Percentiles rank a stretch among this genome's conserved stretches.
phyloP scores from a whole-genome alignment of 129 eudicot species.

The Smallanthus sonchifolius region DNA sequence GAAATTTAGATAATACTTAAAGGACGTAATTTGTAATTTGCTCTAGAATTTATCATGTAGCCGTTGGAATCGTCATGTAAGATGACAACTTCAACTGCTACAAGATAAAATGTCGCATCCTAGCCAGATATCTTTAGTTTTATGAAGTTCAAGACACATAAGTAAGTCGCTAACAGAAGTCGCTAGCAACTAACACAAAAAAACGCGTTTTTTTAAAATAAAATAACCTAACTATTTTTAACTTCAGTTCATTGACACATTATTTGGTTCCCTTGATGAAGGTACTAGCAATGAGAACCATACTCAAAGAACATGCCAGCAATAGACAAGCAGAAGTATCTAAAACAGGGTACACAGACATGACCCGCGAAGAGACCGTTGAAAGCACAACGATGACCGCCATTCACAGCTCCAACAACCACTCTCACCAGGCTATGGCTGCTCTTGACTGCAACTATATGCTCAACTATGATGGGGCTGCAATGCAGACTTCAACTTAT shows the following conservation, averaged over 20 bases:
- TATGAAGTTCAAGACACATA: too few relatives aligned
- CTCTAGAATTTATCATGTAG: too few relatives aligned
- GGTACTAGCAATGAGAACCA: constrained; percentile 66
- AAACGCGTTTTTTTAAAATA: too few relatives aligned
- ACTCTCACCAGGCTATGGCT: background rate
- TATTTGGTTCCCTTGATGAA: constrained; percentile 9
- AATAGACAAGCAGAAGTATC: constrained; percentile 34
- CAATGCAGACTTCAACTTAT: constrained; percentile 37
- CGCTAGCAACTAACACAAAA: too few relatives aligned
- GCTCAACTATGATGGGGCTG: constrained; percentile 34
- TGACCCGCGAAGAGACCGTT: constrained; percentile 67
- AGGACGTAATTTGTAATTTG: too few relatives aligned
- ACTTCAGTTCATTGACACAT: background rate
- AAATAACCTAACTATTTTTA: background rate
- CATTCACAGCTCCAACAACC: constrained; percentile 31
- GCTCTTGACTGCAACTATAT: constrained; percentile 39
- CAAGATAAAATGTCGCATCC: too few relatives aligned
- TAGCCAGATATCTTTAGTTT: too few relatives aligned
- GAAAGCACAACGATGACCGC: constrained; percentile 53
- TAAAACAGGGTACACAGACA: constrained; percentile 40
- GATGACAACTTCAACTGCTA: too few relatives aligned
- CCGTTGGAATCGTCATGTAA: too few relatives aligned
- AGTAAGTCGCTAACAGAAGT: too few relatives aligned
- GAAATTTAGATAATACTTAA: too few relatives aligned
- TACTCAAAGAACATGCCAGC: constrained; percentile 45